Base-by-base conservation (phyloP, 2,329 filamentous ascomycete genomes). In the Biscogniauxia marginata region DNA sequence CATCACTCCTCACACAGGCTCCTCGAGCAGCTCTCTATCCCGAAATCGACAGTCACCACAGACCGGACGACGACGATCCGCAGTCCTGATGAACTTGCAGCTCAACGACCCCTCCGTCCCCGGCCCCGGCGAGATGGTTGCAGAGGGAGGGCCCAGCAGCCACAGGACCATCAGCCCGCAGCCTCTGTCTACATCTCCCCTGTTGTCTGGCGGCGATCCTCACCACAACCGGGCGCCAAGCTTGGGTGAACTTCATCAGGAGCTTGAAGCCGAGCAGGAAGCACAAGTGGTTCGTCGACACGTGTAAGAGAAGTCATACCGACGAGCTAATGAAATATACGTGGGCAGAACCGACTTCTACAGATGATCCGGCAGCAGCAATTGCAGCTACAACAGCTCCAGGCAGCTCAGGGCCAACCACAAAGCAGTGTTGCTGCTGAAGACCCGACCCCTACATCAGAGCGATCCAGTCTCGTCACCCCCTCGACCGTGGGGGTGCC, bases 231-330 rank as follows among this genome's bases (percentile, higher is more conserved):
- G 89, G 49, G 76, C 86, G 0, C 88, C 88, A 2, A 91, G 88
- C 68, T 72, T 92, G 59, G 89, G 89, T 18, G 88, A 91, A 71
- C 82, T 92, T 45, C 88, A 92, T 64, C 89, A 92, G 69, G 87
- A 91, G 72, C 78, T 92, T 1, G 89, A 92, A 71, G 88, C 86
- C 52, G 89, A 92, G 73, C 88, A 91, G 70, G 89, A 92, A 68
- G 87, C 85, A 21, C 88, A 91, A 73, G 89, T 92, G 61, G 85
- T 88, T 76, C 50, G 83, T 73, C 8, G 6, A 50, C 19, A 44
- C 43, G 9, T 39, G 13, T 19, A 23, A 25, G 13, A 19, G 44
- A 20, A 19, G 21, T 16, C 43, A 25, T 9, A 5, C 7, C 8
- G n/a, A 24, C 6, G 7, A 16, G 18, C 11, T 16, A 53, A n/a